These are phyloP conservation scores for Mycena crocata DNA, from an alignment of 768 basidiomycete species.

Conservation along the genomic window DNA sequence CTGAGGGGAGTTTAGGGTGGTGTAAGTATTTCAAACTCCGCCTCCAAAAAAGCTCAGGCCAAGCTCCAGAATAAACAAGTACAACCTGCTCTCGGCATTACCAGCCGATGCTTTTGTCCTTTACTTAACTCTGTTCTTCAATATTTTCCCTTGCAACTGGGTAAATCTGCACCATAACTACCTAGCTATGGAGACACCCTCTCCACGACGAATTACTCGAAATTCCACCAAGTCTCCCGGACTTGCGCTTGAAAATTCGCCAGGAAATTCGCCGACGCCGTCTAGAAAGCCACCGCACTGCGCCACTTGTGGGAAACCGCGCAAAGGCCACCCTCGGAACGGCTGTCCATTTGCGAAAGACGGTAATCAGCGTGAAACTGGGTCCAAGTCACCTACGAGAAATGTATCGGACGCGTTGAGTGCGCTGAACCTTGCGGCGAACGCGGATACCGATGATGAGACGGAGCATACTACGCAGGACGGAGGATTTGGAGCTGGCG, in stretches of 20 bases:
- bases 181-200: too few species aligned
- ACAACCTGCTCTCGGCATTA: too few species aligned
- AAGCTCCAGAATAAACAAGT: too few species aligned
- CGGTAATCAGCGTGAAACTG: neutral
- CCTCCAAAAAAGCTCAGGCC: too few species aligned
- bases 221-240: constrained; percentile 26
- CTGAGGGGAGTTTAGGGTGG: too few species aligned
- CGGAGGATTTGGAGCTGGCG: neutral
- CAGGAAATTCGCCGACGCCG: constrained; percentile 14
- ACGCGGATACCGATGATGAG: neutral
- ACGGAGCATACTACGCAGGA: too few species aligned
- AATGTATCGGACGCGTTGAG: constrained; percentile 18
- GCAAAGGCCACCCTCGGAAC: constrained; percentile 31
- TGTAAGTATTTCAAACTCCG: too few species aligned
- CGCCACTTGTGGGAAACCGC: constrained; percentile 29
- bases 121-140: too few species aligned
- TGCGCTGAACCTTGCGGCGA: constrained; percentile 27
- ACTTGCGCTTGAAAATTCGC: constrained; percentile 5
- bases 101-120: too few species aligned
- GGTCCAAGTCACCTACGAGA: constrained; percentile 21
- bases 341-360: constrained; percentile 30
- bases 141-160: too few species aligned
- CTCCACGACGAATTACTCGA: constrained; percentile 29
- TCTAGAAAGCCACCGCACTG: constrained; percentile 27
- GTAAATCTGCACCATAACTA: too few species aligned